Evolutionary conservation across 2,329 filamentous ascomycete genomes (phyloP).

Genomic region (Beauveria australis): DNA sequence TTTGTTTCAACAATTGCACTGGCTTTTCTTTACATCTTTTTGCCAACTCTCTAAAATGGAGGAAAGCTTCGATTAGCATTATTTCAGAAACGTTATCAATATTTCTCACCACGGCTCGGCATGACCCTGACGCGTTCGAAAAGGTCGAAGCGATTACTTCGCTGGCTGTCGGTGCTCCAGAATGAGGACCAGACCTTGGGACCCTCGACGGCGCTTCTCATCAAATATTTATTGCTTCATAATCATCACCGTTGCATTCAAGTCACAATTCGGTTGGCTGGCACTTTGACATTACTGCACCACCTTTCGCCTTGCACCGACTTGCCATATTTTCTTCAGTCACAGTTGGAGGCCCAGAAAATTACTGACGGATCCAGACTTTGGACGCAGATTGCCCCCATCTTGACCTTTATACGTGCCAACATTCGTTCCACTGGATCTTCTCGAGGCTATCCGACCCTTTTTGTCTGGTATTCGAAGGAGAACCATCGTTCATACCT

Average conservation of each 20-base stretch:
- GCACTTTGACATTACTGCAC: slow-evolving; percentile 21
- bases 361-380: slow-evolving; percentile 23
- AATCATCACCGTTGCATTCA: slow-evolving; percentile 22
- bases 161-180: slow-evolving; percentile 24
- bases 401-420: slow-evolving; percentile 27
- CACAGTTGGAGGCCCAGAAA: slow-evolving; percentile 20
- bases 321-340: slow-evolving; percentile 20
- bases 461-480: slow-evolving; percentile 31
- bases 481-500: slow-evolving; percentile 29
- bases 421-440: slow-evolving; percentile 15
- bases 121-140: slow-evolving; percentile 21
- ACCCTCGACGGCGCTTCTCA: slow-evolving; percentile 20
- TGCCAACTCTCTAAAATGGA: slow-evolving; percentile 10
- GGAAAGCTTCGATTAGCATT: slow-evolving; percentile 11
- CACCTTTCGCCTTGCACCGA: slow-evolving; percentile 11
- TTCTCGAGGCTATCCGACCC: slow-evolving; percentile 25
- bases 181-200: slow-evolving; percentile 30
- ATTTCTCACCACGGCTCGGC: slow-evolving; percentile 7
- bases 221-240: slow-evolving; percentile 24
- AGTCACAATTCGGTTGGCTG: slow-evolving; percentile 20
- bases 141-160: slow-evolving; percentile 29
- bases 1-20: background rate
- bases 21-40: background rate
- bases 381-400: slow-evolving; percentile 23
- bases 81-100: slow-evolving; percentile 12